Base-by-base conservation (phyloP, 2,329 filamentous ascomycete genomes). In the Rhynchosporium graminicola region DNA sequence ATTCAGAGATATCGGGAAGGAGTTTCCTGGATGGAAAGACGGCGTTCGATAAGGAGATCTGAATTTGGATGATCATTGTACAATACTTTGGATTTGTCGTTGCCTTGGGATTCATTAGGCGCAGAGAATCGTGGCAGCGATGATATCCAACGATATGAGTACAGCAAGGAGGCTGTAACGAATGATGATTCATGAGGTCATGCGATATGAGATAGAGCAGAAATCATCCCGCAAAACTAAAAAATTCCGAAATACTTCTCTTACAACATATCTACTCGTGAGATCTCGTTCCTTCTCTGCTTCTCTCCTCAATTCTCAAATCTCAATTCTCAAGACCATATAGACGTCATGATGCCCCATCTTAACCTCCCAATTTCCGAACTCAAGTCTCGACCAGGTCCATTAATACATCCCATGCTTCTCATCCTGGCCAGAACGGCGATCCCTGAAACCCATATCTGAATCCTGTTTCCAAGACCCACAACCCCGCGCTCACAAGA, bases 261-360 rank as follows among this genome's bases (percentile, higher is more conserved):
- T 6, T 5, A 36, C 33, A 6, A 6, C 20, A 4, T 1, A 8
- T 26, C 5, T 26, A 46, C 15, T 46, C 43, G 13, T 46, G n/a
- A 46, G n/a, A 46, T 26, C 20, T 20, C 20, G 8, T n/a, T 12
- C 42, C 42, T 15, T 12, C 42, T n/a, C 12, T 15, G 13, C 42
- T 7, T 43, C 20, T 7, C 12, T n/a, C 42, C 42, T 15, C n/a
- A 7, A n/a, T n/a, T 15, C n/a, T 45, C 43, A 46, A 20, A 26
- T 7, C 26, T 46, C 43, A 20, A 26, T n/a, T 46, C 26, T n/a
- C 46, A 8, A 48, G 15, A 12, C 50, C 20, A 42, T 28, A 42
- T 4, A 40, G 36, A 54, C 38, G 36, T 54, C 51, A 54, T 54
- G 20, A 20, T 42, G 28, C 20, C 51, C 36, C 51, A 42, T 52